Conservation (phyloP, 2,329 filamentous ascomycete species). For the Exophiala xenobiotica region DNA sequence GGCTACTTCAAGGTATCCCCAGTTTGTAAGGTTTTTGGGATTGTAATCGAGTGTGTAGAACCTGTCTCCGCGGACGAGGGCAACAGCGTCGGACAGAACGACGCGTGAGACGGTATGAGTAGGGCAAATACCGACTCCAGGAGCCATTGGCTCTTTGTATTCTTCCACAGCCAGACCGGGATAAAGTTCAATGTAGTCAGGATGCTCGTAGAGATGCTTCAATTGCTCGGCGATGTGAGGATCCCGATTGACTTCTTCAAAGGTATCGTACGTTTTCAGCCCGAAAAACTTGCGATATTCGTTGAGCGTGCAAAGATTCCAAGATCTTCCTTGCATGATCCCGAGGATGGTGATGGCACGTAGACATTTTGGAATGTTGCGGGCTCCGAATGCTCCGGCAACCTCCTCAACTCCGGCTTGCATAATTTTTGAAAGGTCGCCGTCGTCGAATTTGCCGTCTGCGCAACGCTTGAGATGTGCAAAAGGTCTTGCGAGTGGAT, state of each 20-base stretch:
- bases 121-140: constrained; percentile 69
- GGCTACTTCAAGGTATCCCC: constrained; percentile 74
- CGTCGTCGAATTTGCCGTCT: constrained; percentile 70
- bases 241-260: constrained; percentile 82
- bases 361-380: constrained; percentile 72
- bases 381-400: constrained; percentile 65
- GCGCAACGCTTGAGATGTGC: constrained; percentile 61
- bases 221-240: constrained; percentile 66
- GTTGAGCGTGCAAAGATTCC: constrained; percentile 76
- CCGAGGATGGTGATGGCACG: constrained; percentile 76
- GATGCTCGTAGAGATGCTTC: constrained; percentile 65
- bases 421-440: constrained; percentile 71
- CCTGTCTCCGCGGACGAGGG: constrained; percentile 74
- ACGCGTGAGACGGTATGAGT: constrained; percentile 76
- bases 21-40: constrained; percentile 73
- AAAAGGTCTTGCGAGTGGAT: constrained; percentile 69
- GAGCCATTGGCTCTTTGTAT: constrained; percentile 69
- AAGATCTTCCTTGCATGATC: constrained; percentile 72
- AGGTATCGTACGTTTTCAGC: constrained; percentile 70
- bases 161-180: constrained; percentile 75
- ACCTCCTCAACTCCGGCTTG: constrained; percentile 68
- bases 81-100: constrained; percentile 73
- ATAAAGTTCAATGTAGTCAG: constrained; percentile 78
- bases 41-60: constrained; percentile 67
- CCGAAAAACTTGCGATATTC: constrained; percentile 83